Evolutionary conservation across 1,139 yeast species (phyloP), one percentile per base, ranked within the genome.

Genomic region (Entelexis sorbosivorans): DNA sequence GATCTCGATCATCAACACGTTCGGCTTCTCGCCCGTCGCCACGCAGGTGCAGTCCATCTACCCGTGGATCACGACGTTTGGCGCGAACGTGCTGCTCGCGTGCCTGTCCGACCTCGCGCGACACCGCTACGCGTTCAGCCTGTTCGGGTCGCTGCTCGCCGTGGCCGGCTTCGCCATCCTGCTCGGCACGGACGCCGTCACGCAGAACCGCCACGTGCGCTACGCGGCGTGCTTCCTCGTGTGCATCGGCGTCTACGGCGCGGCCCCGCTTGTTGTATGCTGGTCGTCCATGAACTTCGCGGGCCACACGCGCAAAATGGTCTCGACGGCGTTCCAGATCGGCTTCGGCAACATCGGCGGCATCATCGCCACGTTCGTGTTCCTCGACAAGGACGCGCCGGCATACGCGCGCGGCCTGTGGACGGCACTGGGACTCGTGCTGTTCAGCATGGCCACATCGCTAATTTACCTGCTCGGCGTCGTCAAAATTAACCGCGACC

Each of bases 311-410:
- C 73, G 88, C 64, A 79, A 81, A 59, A 72, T 83, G 28, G 81
- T 82, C 24, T 85, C 84, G 50, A 78, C 87, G 17, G 87, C 84
- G 1, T 79, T 81, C 74, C 84, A 80, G 61, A 76, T 83, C 59
- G 91, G 91, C 1, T 82, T 82, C 63, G 91, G 91, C 57, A 82
- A 84, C 66, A 80, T 82, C 62, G 93, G 93, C 56, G 93, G 91
- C 61, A 82, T 83, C 62, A 75, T 83, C 56, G 71, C 89, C n/a
- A 78, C 88, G 2, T 82, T 73, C 60, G 68, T 80, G 31, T 82
- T 77, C 69, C 70, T 78, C 50, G 61, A 73, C 39, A 65, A 66
- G 45, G 85, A 79, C 57, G 74, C 82, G 34, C 86, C 87, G 19
- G 69, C 65, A 32, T 81, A 76, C 65, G 70, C 61, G 38, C 77